phyloP scores from a whole-genome alignment of 2,329 filamentous ascomycete genomes.

The Cytospora chrysosperma region DNA sequence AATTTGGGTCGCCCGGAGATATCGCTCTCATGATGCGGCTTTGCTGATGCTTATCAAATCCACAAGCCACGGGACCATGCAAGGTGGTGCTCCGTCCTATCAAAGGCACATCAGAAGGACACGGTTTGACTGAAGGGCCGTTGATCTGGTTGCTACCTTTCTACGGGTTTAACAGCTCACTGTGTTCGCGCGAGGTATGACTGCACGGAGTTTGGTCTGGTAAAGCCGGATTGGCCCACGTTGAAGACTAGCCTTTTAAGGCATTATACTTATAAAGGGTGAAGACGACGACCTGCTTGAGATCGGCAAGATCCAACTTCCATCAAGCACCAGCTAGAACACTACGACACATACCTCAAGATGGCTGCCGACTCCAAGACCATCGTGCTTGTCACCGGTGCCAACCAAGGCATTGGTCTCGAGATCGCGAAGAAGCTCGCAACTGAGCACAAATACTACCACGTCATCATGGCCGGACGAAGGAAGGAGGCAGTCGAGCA shows the following conservation, averaged over 20 bases:
- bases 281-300: neutral
- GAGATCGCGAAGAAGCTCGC: conserved; percentile 41
- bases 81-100: too few relatives aligned
- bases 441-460: conserved; percentile 36
- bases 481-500: conserved; percentile 34
- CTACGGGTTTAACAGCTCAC: too few relatives aligned
- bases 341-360: neutral
- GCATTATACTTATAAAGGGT: neutral
- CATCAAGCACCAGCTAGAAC: neutral
- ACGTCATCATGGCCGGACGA: conserved; percentile 41
- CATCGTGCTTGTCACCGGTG: conserved; percentile 39
- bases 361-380: conserved; percentile 19
- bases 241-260: neutral
- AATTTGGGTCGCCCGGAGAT: too few relatives aligned
- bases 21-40: neutral
- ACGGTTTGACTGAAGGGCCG: too few relatives aligned
- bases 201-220: neutral
- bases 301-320: neutral
- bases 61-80: too few relatives aligned
- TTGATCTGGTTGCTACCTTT: too few relatives aligned
- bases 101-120: too few relatives aligned
- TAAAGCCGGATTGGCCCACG: neutral
- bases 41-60: too few relatives aligned
- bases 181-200: neutral
- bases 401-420: conserved; percentile 44